Conservation (phyloP, 164 flowering plant genomes). For the Umbilicus rupestris region DNA sequence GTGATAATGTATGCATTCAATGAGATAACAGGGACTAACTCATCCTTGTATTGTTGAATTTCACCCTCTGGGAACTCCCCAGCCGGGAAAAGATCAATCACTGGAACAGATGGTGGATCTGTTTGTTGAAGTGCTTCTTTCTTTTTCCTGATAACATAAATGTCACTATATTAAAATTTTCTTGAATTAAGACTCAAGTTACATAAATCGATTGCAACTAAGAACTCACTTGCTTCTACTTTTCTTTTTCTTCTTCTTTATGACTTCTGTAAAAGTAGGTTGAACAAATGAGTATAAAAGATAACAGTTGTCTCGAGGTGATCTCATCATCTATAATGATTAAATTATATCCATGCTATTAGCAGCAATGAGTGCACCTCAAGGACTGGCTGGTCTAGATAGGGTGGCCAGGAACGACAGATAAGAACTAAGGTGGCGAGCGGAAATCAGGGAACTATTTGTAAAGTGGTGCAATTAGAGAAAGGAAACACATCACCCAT, state of each 20-base stretch:
- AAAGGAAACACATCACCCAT: not conserved
- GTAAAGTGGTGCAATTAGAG: not conserved
- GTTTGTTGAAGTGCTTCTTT: slow-evolving; percentile 73
- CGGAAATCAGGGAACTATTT: not conserved
- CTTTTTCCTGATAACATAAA: slow-evolving; percentile 55
- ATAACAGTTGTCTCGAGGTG: not conserved
- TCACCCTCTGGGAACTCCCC: slow-evolving; percentile 98
- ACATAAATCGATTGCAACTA: not conserved
- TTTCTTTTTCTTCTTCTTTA: slow-evolving; percentile 96
- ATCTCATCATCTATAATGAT: not conserved
- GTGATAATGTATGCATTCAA: not conserved
- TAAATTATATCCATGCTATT: not conserved
- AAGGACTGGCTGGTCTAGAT: not conserved
- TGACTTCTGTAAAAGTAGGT: slow-evolving; percentile 29
- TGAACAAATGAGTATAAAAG: not conserved
- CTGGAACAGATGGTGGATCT: slow-evolving; percentile 86
- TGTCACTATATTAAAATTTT: slow-evolving; percentile 4
- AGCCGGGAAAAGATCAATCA: slow-evolving; percentile 72
- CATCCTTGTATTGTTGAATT: slow-evolving; percentile 91
- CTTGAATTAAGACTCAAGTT: slow-evolving; percentile 4
- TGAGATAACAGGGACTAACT: slow-evolving; percentile 43
- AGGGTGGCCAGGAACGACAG: not conserved
- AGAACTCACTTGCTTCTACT: slow-evolving; percentile 77
- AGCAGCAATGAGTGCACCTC: not conserved
- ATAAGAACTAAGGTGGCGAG: not conserved